A percentile compares a stretch with the other conserved stretches of the same genome.
phyloP scores from a whole-genome alignment of 2,329 filamentous ascomycete genomes.

The Hysterium pulicare region DNA sequence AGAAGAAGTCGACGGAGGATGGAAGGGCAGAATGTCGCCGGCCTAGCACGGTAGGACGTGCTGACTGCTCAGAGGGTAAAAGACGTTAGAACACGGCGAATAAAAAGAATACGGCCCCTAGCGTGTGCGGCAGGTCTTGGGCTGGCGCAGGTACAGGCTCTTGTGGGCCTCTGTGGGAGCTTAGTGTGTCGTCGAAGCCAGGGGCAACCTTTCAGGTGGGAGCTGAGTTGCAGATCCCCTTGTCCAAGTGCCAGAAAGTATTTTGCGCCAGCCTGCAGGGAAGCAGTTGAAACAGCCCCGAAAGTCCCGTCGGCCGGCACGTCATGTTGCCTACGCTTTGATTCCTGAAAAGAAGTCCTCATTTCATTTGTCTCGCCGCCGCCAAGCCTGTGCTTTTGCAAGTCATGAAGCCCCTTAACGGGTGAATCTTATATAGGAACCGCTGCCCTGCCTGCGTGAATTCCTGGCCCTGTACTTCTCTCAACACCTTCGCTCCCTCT shows the following conservation, averaged over 20 bases:
- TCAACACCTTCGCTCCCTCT: slow-evolving; percentile 23
- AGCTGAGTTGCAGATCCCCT: slow-evolving; percentile 15
- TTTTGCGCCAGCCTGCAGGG: slow-evolving; percentile 21
- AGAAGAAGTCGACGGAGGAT: too few relatives aligned
- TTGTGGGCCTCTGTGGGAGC: slow-evolving; percentile 20
- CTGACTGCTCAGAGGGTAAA: too few relatives aligned
- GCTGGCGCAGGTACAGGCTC: slow-evolving; percentile 8
- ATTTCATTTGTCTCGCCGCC: slow-evolving; percentile 40
- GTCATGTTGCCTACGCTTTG: slow-evolving; percentile 36
- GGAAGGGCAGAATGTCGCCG: background rate
- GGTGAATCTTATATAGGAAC: slow-evolving; percentile 30
- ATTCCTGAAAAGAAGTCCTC: slow-evolving; percentile 32
- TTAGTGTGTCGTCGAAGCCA: slow-evolving; percentile 8
- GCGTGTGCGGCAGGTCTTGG: slow-evolving; percentile 6
- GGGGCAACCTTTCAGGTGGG: slow-evolving; percentile 10
- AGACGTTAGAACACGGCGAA: slow-evolving; percentile 2
- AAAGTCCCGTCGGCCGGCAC: slow-evolving; percentile 38
- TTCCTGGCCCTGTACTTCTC: slow-evolving; percentile 14
- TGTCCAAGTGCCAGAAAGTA: slow-evolving; percentile 9
- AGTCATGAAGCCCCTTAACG: slow-evolving; percentile 28
- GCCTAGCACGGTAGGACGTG: background rate
- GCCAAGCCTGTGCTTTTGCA: slow-evolving; percentile 29
- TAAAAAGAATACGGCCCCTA: slow-evolving; percentile 3
- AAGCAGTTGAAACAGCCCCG: slow-evolving; percentile 36
- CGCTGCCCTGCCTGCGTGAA: slow-evolving; percentile 21